phyloP scores from a whole-genome alignment of 1,284 basidiomycete species.

The Irpex lacteus region DNA sequence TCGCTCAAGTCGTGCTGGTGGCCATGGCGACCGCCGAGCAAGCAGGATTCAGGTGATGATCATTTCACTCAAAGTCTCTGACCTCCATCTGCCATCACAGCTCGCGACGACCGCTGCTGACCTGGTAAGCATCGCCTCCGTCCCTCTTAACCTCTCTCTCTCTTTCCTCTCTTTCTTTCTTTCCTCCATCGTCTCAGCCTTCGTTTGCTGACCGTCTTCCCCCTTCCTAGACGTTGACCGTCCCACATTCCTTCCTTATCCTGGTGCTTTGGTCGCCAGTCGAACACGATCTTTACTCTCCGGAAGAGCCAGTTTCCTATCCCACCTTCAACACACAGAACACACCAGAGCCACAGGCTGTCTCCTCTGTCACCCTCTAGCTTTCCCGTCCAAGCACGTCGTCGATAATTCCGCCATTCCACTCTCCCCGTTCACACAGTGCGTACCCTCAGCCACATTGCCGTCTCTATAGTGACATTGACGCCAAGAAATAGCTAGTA shows the following conservation, averaged over 20 bases:
- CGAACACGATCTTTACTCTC: slow-evolving; percentile 32
- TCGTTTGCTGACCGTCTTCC: slow-evolving; percentile 22
- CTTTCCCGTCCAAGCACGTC: slow-evolving; percentile 4
- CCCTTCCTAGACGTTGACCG: slow-evolving; percentile 57
- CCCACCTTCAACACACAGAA: background rate
- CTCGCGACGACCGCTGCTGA: background rate
- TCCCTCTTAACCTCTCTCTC: slow-evolving; percentile 3
- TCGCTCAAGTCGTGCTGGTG: slow-evolving; percentile 9
- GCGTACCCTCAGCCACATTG: background rate
- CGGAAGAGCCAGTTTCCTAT: slow-evolving; percentile 30
- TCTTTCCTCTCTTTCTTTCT: slow-evolving; percentile 25
- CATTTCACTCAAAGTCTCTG: slow-evolving; percentile 11
- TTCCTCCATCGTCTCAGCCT: slow-evolving; percentile 24
- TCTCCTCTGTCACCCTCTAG: slow-evolving; percentile 21
- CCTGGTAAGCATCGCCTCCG: slow-evolving; percentile 7
- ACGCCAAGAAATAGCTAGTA: slow-evolving; percentile 18
- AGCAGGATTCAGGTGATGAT: slow-evolving; percentile 5
- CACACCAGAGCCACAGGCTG: slow-evolving; percentile 19
- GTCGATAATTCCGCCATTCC: slow-evolving; percentile 6
- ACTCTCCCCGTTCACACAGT: slow-evolving; percentile 3
- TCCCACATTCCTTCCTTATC: slow-evolving; percentile 30
- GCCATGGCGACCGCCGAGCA: slow-evolving; percentile 25
- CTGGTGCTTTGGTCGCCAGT: slow-evolving; percentile 32
- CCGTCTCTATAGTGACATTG: background rate
- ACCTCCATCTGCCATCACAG: slow-evolving; percentile 17